These are phyloP conservation scores for Scedosporium apiospermum DNA, from an alignment of 2,329 filamentous ascomycete genomes.

Conservation along the genomic window DNA sequence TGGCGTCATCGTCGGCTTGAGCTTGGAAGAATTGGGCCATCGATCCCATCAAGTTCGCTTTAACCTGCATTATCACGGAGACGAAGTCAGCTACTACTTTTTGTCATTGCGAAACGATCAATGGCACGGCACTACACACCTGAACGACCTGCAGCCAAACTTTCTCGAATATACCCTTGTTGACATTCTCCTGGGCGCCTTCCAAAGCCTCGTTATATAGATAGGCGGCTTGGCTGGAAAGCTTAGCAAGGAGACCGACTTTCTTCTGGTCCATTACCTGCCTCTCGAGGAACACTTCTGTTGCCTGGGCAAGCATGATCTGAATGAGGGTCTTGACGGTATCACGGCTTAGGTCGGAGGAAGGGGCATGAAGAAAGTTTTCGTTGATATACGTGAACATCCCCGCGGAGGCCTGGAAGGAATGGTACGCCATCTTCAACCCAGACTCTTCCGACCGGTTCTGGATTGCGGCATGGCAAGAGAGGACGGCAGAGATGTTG, in stretches of 20 bases:
- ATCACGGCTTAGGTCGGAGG: slow-evolving; percentile 88
- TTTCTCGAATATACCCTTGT: slow-evolving; percentile 86
- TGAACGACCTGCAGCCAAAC: slow-evolving; percentile 80
- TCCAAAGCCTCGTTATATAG: slow-evolving; percentile 83
- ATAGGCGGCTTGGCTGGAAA: slow-evolving; percentile 83
- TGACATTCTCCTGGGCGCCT: slow-evolving; percentile 85
- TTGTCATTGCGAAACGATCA: too few species aligned
- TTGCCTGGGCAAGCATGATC: slow-evolving; percentile 88
- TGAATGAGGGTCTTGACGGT: slow-evolving; percentile 92
- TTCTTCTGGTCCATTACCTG: slow-evolving; percentile 91
- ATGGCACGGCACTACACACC: slow-evolving; percentile 32
- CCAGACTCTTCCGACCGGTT: slow-evolving; percentile 86
- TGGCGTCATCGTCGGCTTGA: slow-evolving; percentile 79
- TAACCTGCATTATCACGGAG: slow-evolving; percentile 38
- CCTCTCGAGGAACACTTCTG: slow-evolving; percentile 96
- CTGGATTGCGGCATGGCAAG: slow-evolving; percentile 89
- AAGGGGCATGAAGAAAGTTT: slow-evolving; percentile 95
- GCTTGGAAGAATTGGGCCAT: slow-evolving; percentile 92
- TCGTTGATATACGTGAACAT: slow-evolving; percentile 99
- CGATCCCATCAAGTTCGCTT: slow-evolving; percentile 73
- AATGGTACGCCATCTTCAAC: slow-evolving; percentile 94
- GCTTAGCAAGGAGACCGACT: slow-evolving; percentile 78
- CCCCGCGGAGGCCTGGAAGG: slow-evolving; percentile 93
- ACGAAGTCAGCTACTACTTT: not conserved
- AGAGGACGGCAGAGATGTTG: slow-evolving; percentile 95